These are phyloP conservation scores for Botrytis byssoidea DNA, from an alignment of 2,329 filamentous ascomycete genomes.

Conservation along the genomic window DNA sequence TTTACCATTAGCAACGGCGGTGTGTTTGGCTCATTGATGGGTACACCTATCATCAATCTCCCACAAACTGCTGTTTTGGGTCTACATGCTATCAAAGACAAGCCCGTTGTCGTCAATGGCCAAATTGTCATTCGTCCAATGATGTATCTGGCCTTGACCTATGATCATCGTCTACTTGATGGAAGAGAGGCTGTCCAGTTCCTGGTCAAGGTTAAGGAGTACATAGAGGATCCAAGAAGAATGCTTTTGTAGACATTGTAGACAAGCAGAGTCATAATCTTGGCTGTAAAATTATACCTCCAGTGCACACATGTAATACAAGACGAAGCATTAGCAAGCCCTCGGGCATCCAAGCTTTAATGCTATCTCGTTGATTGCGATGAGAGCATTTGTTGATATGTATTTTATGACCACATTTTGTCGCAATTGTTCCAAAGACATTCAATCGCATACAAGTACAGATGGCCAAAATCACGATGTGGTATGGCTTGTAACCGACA, in stretches of 20 bases:
- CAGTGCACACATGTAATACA: conserved; percentile 18
- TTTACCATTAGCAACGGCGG: conserved; percentile 98
- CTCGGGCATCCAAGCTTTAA: background rate
- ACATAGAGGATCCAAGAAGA: conserved; percentile 89
- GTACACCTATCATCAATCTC: conserved; percentile 97
- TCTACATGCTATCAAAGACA: conserved; percentile 95
- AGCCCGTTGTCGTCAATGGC: conserved; percentile 83
- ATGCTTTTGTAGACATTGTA: conserved; percentile 70
- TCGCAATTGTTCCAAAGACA: background rate
- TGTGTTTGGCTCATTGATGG: conserved; percentile 96
- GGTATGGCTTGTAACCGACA: background rate
- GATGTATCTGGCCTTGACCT: conserved; percentile 98
- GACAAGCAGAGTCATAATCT: conserved; percentile 1
- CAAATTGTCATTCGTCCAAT: conserved; percentile 97
- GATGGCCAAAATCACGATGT: background rate
- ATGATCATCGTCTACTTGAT: conserved; percentile 94
- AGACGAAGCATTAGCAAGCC: conserved; percentile 4
- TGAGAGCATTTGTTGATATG: background rate
- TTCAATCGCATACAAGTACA: background rate
- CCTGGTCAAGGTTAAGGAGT: conserved; percentile 95
- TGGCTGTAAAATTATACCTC: conserved; percentile 18
- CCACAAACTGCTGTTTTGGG: conserved; percentile 91
- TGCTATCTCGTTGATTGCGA: background rate
- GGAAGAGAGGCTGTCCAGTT: conserved; percentile 95
- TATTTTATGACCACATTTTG: background rate